Conservation (phyloP, 345 rosid species). For the Eucalyptus cloeziana region DNA sequence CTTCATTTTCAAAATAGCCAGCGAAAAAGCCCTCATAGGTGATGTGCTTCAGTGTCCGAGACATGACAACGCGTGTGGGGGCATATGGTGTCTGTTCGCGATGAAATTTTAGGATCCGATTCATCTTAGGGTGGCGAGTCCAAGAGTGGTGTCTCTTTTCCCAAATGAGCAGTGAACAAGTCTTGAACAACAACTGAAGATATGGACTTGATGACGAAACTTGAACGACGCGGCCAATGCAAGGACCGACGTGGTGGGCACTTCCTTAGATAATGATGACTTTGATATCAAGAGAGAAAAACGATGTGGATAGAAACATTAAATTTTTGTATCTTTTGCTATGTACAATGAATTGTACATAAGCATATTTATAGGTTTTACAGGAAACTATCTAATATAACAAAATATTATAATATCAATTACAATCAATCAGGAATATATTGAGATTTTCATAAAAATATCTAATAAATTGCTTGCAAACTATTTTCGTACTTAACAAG, state of each 20-base stretch:
- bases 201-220: not conserved
- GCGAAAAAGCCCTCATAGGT: too few species aligned
- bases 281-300: not conserved
- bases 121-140: not conserved
- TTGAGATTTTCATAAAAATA: too few species aligned
- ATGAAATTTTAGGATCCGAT: not conserved
- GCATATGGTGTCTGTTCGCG: rapidly evolving
- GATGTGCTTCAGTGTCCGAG: not conserved
- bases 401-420: too few species aligned
- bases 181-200: not conserved
- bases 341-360: not conserved
- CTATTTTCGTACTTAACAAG: not conserved
- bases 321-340: not conserved
- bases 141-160: not conserved
- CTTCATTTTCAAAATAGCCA: too few species aligned
- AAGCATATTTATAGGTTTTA: not conserved
- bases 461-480: too few species aligned
- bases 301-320: too few species aligned
- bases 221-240: not conserved
- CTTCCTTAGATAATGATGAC: not conserved
- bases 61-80: not conserved
- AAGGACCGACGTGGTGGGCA: not conserved
- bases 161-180: not conserved
- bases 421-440: not conserved
- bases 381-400: not conserved